Evolutionary conservation across 1,284 basidiomycete species (phyloP), one percentile per base, ranked within the genome.

Genomic region (Trichosporon sp.): DNA sequence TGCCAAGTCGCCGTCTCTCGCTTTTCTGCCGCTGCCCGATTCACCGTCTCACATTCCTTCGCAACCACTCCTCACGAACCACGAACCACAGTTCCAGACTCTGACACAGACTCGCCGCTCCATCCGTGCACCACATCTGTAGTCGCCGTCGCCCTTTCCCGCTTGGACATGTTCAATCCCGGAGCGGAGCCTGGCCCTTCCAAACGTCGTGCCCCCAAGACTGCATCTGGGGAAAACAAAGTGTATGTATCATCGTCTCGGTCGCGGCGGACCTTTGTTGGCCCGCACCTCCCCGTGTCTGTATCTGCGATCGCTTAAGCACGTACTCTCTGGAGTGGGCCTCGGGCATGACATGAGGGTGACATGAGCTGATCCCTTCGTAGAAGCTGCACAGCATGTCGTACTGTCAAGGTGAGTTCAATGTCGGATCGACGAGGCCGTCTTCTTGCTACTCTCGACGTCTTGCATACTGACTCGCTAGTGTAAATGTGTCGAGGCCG

Each of bases 401-500:
- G 67, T 4, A 56, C 62, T 6, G 64, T 62, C 33, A 68, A 68
- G 60, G 67, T 64, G 29, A 57, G 62, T 32, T 6, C n/a, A n/a
- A n/a, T n/a, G n/a, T n/a, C n/a, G n/a, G n/a, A 33, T 1, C 29
- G 11, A 1, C 7, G 13, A 25, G n/a, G n/a, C n/a, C n/a, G 19
- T 14, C 23, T 6, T 13, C 19, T 4, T 37, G 34, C 4, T 13
- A 3, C 3, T 27, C 25, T 54, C 25, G 25, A 27, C 16, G 29
- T 14, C 40, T 5, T 29, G 36, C 62, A 64, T 23, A 65, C 25
- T 23, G 11, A 32, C 8, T 8, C 19, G 1, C 3, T 23, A 67
- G 68, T 67, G 68, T 64, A 69, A 69, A 40, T 69, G 68, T 40
- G 64, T 69, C 29, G 58, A 64, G 27, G 31, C 57, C 19, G 56